Base-by-base conservation (phyloP, 1,284 basidiomycete genomes). In the Leccinum cinnamomeum region DNA sequence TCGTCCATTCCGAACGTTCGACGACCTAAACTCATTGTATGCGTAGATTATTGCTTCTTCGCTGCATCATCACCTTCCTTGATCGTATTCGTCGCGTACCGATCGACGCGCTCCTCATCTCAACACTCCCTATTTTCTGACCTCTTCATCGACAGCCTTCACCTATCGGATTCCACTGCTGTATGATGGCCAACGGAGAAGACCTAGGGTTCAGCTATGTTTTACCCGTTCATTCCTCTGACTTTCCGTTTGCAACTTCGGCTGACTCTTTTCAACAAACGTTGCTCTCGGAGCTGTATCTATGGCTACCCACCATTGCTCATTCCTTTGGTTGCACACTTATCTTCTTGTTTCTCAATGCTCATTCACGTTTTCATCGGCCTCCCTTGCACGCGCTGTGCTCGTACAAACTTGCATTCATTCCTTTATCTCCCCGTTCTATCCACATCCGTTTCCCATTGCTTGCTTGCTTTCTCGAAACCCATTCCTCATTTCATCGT, bases 11-110 rank as follows among this genome's bases (percentile, higher is more conserved):
- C 5, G 30, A 46, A 7, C 5, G 2, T 12, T 56, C 3, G 8
- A 37, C 12, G 28, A 35, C 50, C 28, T 53, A 37, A 37, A 16
- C 46, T 56, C 10, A 62, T 57, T 20, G 2, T n/a, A 7, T 18
- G 2, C n/a, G 39, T 8, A 75, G 64, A 59, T 35, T 25, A 25
- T 25, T 51, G 7, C 3, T 57, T 56, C 20, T 33, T 54, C 12
- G 44, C n/a, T 25, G 33, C 23, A 62, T 11, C 11, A 56, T 41
- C 39, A 28, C 62, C 5, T 56, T 72, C 62, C 12, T 59, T 63
- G 7, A 4, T 30, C 12, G 7, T 16, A 41, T 58, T 33, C 41
- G 5, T 51, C 20, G 56, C 58, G 46, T 58, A 35, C 35, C 12
- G 23, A 37, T 18, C 3, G 54, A 41, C 53, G 57, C 56, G 25